Evolutionary conservation across 2,329 filamentous ascomycete genomes (phyloP).

Genomic region (Stagonosporopsis vannaccii): DNA sequence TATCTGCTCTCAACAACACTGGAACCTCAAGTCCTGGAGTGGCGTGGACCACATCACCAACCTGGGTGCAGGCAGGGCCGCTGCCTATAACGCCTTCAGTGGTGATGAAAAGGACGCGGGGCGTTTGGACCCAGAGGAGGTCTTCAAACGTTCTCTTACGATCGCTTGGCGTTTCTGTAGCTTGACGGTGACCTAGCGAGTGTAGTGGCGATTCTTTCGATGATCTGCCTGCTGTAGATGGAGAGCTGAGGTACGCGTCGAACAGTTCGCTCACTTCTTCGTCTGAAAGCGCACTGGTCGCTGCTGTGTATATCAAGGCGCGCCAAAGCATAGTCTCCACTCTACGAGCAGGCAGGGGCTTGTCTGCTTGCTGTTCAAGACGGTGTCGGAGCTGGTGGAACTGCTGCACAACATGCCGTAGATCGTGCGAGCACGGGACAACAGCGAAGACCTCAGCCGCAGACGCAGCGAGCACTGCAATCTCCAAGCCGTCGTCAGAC

Average conservation of each 20-base stretch:
- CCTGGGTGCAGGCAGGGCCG: neutral
- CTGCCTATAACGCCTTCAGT: neutral
- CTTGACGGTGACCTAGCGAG: neutral
- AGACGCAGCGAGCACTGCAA: neutral
- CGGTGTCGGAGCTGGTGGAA: neutral
- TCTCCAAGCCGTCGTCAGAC: neutral
- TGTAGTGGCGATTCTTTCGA: neutral
- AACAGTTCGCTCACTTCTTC: neutral
- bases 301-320: neutral
- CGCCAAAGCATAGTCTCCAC: neutral
- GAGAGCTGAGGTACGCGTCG: neutral
- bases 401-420: neutral
- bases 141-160: neutral
- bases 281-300: neutral
- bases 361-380: neutral
- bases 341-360: neutral
- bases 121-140: neutral
- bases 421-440: neutral
- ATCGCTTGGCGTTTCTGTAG: neutral
- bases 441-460: neutral
- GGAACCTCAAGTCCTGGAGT: neutral
- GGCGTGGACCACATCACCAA: neutral
- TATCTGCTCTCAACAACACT: neutral
- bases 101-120: neutral
- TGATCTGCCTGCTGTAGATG: neutral